These are phyloP conservation scores for Plasmodium gonderi DNA, from an alignment of 169 alveolate species.

Conservation along the genomic window DNA sequence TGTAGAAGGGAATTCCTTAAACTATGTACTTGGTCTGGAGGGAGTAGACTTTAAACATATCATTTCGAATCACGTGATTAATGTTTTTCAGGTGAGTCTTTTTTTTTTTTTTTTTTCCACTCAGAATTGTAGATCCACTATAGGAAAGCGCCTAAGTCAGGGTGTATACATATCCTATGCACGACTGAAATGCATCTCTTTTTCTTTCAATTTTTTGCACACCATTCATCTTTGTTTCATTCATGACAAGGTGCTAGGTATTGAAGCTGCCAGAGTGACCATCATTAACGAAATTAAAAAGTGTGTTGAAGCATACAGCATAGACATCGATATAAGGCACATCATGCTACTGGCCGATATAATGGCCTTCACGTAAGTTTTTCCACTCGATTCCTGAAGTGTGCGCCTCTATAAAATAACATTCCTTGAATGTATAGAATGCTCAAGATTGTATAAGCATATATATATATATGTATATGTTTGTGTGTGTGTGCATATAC, in stretches of 20 bases:
- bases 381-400: too few species aligned
- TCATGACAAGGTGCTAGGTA: slow-evolving; percentile 94
- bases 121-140: too few species aligned
- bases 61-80: slow-evolving; percentile 94
- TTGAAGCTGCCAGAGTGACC: slow-evolving; percentile 97
- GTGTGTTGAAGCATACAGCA: slow-evolving; percentile 95
- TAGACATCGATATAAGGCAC: slow-evolving; percentile 96
- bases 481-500: slow-evolving; percentile 4
- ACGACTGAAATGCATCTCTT: too few species aligned
- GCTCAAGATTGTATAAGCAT: too few species aligned
- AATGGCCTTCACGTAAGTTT: slow-evolving; percentile 95
- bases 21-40: slow-evolving; percentile 93
- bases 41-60: slow-evolving; percentile 93
- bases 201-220: too few species aligned
- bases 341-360: slow-evolving; percentile 97
- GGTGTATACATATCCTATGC: slow-evolving; percentile 20
- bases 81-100: slow-evolving; percentile 92
- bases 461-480: too few species aligned
- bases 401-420: too few species aligned
- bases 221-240: too few species aligned
- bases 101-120: too few species aligned
- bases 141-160: background rate
- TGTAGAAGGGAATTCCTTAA: slow-evolving; percentile 95
- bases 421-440: too few species aligned
- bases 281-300: slow-evolving; percentile 94